Conservation (phyloP, 2,329 filamentous ascomycete genomes). For the Lasiodiplodia sp. region DNA sequence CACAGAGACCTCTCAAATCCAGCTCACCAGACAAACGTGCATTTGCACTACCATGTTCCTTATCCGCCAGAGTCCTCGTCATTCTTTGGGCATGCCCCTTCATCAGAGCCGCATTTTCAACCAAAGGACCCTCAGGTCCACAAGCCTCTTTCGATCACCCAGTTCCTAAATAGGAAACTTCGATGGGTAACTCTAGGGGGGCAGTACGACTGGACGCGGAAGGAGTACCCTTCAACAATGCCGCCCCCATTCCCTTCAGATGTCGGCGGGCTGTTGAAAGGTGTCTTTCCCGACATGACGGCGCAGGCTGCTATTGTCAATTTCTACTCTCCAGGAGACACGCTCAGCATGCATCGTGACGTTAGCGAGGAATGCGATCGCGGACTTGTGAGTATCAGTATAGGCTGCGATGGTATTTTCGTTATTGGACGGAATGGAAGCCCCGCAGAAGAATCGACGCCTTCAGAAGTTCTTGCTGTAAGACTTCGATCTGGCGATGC, state of each 20-base stretch:
- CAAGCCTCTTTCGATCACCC: conserved; percentile 72
- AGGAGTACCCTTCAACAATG: conserved; percentile 74
- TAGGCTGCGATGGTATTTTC: conserved; percentile 91
- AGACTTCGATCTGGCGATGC: conserved; percentile 84
- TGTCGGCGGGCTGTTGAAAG: conserved; percentile 70
- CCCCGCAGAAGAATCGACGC: conserved; percentile 44
- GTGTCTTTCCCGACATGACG: conserved; percentile 76
- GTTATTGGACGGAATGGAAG: conserved; percentile 73
- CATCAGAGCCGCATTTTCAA: conserved; percentile 33
- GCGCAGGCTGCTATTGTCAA: conserved; percentile 94
- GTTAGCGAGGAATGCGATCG: conserved; percentile 84
- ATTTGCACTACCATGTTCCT: conserved; percentile 77
- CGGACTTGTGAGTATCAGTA: conserved; percentile 82
- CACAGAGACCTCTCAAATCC: conserved; percentile 79
- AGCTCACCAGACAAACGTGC: conserved; percentile 85
- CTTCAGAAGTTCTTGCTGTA: conserved; percentile 58
- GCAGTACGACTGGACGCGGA: conserved; percentile 95
- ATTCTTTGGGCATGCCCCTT: conserved; percentile 56
- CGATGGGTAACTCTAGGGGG: conserved; percentile 95
- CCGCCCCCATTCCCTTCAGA: conserved; percentile 79
- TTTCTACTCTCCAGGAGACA: conserved; percentile 89
- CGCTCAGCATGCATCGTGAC: conserved; percentile 90
- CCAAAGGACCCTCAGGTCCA: conserved; percentile 80
- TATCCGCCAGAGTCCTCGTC: conserved; percentile 60
- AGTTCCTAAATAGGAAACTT: conserved; percentile 79